These are phyloP conservation scores for Pezicula radicicola DNA, from an alignment of 2,329 filamentous ascomycete species.

Conservation along the genomic window DNA sequence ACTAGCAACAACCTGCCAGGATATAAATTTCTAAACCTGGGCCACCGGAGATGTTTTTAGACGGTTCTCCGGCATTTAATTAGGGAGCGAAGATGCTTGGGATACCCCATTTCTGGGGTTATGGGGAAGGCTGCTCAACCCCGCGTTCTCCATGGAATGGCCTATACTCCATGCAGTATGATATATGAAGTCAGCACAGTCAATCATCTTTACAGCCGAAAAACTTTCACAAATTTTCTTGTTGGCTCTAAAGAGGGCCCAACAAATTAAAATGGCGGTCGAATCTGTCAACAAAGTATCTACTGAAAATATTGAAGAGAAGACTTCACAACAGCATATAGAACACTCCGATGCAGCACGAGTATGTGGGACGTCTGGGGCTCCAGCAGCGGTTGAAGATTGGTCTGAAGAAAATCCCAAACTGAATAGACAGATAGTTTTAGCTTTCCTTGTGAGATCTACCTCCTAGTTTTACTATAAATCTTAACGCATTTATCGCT, in stretches of 20 bases:
- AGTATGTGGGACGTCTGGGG: too few relatives aligned
- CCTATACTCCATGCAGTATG: not conserved
- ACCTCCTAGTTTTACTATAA: not conserved
- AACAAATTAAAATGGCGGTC: not conserved
- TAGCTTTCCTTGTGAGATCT: constrained; percentile 3
- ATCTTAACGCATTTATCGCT: not conserved
- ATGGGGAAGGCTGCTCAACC: not conserved
- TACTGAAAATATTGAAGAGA: not conserved
- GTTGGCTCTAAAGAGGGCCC: not conserved
- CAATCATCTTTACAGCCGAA: not conserved
- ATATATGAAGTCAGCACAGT: not conserved
- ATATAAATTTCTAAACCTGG: not conserved
- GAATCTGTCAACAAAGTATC: not conserved
- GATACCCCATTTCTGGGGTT: not conserved
- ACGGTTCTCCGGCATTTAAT: not conserved
- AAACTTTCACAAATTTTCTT: not conserved
- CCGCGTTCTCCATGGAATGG: not conserved
- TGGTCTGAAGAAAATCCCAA: constrained; percentile 1
- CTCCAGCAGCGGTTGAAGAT: not conserved
- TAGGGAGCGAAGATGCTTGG: not conserved
- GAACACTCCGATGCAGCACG: not conserved
- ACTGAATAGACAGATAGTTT: constrained; percentile 1
- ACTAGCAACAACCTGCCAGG: too few relatives aligned
- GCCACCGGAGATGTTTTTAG: not conserved
- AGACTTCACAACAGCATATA: not conserved